A percentile compares a stretch with the other conserved stretches of the same genome.
Evolutionary conservation across 2,329 filamentous ascomycete genomes (phyloP).

Genomic region (Zalaria sp.): DNA sequence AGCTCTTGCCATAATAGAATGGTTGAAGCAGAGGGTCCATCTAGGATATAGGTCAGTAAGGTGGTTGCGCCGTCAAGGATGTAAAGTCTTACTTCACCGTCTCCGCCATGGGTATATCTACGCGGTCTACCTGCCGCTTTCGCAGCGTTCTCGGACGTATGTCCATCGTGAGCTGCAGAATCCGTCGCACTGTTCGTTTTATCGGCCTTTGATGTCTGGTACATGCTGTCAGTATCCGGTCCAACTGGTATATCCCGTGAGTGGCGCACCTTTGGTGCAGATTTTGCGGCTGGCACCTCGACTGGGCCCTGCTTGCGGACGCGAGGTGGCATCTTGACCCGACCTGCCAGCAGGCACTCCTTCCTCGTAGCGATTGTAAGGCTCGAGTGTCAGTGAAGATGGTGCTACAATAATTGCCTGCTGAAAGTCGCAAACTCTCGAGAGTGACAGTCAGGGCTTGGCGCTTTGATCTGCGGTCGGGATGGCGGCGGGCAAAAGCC

Average conservation of each 20-base stretch:
- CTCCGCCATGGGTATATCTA: slow-evolving; percentile 5
- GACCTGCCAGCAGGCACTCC: neutral
- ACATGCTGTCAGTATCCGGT: too few species aligned
- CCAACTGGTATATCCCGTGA: neutral
- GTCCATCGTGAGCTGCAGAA: too few species aligned
- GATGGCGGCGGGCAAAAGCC: too few species aligned
- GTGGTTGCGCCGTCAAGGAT: neutral
- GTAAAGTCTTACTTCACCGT: neutral
- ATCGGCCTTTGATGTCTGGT: too few species aligned
- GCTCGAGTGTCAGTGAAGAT: neutral
- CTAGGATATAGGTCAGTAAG: neutral
- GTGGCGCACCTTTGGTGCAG: slow-evolving; percentile 13
- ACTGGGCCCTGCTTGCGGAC: slow-evolving; percentile 16
- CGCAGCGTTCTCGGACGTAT: slow-evolving; percentile 1
- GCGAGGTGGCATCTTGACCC: slow-evolving; percentile 16
- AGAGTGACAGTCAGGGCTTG: too few species aligned
- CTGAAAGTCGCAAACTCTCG: too few species aligned
- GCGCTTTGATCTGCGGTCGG: too few species aligned
- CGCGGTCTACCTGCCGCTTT: slow-evolving; percentile 1
- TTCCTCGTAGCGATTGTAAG: neutral
- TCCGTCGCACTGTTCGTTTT: too few species aligned
- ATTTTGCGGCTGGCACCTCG: slow-evolving; percentile 12
- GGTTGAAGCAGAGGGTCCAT: slow-evolving; percentile 50
- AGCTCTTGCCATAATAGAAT: slow-evolving; percentile 53
- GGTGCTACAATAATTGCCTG: too few species aligned